Evolutionary conservation across 2,329 filamentous ascomycete genomes (phyloP).

Genomic region (Calonectria pteridis): DNA sequence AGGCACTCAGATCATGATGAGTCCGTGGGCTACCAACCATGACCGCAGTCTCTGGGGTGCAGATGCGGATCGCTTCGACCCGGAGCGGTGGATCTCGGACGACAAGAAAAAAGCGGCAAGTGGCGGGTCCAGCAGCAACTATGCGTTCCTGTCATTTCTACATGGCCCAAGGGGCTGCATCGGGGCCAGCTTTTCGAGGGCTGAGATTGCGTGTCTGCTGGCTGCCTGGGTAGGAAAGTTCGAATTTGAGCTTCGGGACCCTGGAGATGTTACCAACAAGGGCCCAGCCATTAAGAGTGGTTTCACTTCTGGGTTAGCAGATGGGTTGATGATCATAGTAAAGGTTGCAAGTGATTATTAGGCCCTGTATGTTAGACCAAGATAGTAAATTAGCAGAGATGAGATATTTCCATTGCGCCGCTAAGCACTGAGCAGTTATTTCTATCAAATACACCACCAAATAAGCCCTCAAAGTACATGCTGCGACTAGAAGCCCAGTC

Average conservation of each 20-base stretch:
- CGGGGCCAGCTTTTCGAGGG: constrained; percentile 82
- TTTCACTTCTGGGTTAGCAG: constrained; percentile 79
- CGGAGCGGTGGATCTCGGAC: constrained; percentile 77
- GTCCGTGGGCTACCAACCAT: constrained; percentile 77
- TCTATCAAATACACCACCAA: background rate
- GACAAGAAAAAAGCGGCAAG: constrained; percentile 64
- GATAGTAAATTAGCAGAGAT: background rate
- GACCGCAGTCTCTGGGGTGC: constrained; percentile 79
- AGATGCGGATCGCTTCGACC: constrained; percentile 81
- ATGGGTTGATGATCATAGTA: constrained; percentile 77
- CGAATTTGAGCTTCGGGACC: constrained; percentile 68
- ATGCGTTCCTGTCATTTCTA: constrained; percentile 83
- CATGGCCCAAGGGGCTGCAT: constrained; percentile 91
- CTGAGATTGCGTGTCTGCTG: constrained; percentile 87
- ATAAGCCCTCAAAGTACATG: background rate
- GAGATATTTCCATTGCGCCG: no score
- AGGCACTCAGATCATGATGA: constrained; percentile 76
- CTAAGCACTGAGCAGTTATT: background rate
- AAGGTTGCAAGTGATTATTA: constrained; percentile 73
- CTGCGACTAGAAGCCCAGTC: background rate
- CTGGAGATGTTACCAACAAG: constrained; percentile 73
- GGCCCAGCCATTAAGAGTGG: constrained; percentile 76
- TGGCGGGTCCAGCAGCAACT: constrained; percentile 82
- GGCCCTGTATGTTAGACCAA: constrained; percentile 16
- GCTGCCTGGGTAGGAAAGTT: constrained; percentile 84